These are phyloP conservation scores for Thymus quinquecostatus DNA, from an alignment of 257 asterid species.

Conservation along the genomic window DNA sequence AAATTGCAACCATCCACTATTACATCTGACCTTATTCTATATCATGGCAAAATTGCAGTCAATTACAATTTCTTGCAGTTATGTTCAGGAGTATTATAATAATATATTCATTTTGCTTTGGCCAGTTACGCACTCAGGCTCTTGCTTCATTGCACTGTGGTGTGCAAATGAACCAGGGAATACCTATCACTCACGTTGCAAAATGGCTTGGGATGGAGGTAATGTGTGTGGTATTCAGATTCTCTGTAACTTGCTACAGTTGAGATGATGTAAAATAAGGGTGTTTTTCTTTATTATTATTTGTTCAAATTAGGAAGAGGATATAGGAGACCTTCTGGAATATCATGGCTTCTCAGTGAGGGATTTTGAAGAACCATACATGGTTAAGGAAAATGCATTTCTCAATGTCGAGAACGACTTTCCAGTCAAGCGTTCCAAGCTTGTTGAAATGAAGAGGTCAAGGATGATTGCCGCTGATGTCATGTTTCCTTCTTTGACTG, in stretches of 20 bases:
- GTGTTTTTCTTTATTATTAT: conserved; percentile 20
- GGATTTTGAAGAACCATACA: conserved; percentile 93
- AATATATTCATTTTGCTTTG: conserved; percentile 37
- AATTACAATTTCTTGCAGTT: conserved; percentile 2
- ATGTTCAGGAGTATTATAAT: conserved; percentile 26
- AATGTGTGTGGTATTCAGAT: conserved; percentile 20
- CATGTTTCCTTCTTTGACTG: conserved; percentile 47
- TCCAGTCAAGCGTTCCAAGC: conserved; percentile 85
- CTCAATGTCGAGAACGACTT: conserved; percentile 71
- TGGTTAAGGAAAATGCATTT: conserved; percentile 89
- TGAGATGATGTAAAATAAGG: conserved; percentile 22
- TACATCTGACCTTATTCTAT: conserved; percentile 6
- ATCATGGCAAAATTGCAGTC: not conserved
- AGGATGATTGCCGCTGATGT: conserved; percentile 64
- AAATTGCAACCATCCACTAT: not conserved
- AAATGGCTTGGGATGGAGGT: conserved; percentile 99
- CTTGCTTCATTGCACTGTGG: conserved; percentile 92
- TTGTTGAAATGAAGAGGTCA: conserved; percentile 79
- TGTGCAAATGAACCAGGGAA: conserved; percentile 92
- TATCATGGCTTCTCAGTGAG: conserved; percentile 79
- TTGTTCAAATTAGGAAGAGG: conserved; percentile 72
- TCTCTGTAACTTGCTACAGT: conserved; percentile 22
- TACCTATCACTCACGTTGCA: conserved; percentile 76
- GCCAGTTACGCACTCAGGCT: conserved; percentile 89
- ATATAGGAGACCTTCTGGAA: conserved; percentile 72